Evolutionary conservation across 441 rosid species (phyloP).

Genomic region (Lagerstroemia fauriei): DNA sequence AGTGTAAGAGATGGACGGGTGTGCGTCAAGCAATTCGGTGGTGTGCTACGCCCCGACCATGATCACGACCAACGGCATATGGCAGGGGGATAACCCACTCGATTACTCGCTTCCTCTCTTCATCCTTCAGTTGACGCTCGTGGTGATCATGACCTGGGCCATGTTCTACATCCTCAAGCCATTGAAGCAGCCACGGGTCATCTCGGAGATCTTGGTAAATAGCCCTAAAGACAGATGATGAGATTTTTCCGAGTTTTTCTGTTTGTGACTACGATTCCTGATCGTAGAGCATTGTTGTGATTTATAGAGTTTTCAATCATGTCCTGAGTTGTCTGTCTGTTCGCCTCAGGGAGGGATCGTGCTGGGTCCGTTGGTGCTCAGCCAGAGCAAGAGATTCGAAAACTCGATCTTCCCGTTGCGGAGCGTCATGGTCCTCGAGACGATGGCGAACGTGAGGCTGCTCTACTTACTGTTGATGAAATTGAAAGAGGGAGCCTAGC

Average conservation of each 20-base stretch:
- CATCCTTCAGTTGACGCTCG: conserved; percentile 76
- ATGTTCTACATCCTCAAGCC: conserved; percentile 76
- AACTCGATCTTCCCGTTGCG: conserved; percentile 63
- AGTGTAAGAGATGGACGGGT: conserved; percentile 6
- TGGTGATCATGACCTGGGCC: conserved; percentile 68
- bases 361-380: conserved; percentile 81
- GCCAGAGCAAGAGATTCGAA: conserved; percentile 45
- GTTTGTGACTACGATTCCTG: neutral
- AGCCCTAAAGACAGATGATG: neutral
- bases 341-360: conserved; percentile 62
- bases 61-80: conserved; percentile 92
- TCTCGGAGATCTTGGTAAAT: conserved; percentile 77
- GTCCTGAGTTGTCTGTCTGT: neutral
- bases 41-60: conserved; percentile 89
- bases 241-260: too few species aligned
- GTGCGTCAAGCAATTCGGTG: conserved; percentile 42
- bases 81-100: conserved; percentile 96
- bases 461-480: conserved; percentile 65
- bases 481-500: too few species aligned
- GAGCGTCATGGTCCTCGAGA: conserved; percentile 95
- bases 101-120: conserved; percentile 90
- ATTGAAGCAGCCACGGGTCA: conserved; percentile 85
- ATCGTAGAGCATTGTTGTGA: neutral
- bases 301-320: neutral
- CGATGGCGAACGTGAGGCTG: conserved; percentile 93